Conservation (phyloP, 352 stramenopile genomes). For the Pythium coloratum region DNA sequence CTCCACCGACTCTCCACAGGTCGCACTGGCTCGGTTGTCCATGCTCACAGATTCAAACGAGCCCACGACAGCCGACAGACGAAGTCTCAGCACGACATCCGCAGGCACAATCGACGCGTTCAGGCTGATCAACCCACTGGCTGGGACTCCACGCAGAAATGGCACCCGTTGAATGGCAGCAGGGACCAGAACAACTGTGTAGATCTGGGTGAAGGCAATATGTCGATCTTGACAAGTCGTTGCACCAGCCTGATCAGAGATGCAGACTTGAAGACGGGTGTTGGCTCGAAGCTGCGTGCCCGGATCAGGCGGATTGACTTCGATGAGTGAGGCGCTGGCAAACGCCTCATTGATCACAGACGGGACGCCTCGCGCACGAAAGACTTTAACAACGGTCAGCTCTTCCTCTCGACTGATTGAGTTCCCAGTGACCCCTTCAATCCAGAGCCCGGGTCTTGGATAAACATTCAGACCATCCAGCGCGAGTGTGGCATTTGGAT, state of each 20-base stretch:
- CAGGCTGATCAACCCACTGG: background rate
- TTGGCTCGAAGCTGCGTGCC: background rate
- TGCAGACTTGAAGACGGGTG: conserved; percentile 1
- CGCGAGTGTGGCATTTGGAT: background rate
- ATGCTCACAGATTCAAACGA: background rate
- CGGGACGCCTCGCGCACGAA: background rate
- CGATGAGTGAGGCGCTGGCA: background rate
- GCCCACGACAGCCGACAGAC: background rate
- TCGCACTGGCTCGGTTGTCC: background rate
- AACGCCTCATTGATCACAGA: conserved; percentile 11
- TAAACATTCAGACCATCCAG: background rate
- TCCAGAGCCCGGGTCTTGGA: background rate
- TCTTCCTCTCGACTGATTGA: background rate
- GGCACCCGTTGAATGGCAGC: background rate
- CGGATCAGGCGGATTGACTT: background rate
- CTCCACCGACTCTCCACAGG: conserved; percentile 3
- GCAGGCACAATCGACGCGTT: background rate
- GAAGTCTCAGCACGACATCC: background rate
- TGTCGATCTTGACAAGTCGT: background rate
- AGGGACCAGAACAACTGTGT: background rate
- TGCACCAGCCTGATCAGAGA: conserved; percentile 4
- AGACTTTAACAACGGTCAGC: background rate
- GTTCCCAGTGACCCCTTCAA: background rate
- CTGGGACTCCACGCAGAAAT: background rate
- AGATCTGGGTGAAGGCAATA: background rate